phyloP scores from a whole-genome alignment of 1,284 basidiomycete genomes.

The Chondrostereum purpureum region DNA sequence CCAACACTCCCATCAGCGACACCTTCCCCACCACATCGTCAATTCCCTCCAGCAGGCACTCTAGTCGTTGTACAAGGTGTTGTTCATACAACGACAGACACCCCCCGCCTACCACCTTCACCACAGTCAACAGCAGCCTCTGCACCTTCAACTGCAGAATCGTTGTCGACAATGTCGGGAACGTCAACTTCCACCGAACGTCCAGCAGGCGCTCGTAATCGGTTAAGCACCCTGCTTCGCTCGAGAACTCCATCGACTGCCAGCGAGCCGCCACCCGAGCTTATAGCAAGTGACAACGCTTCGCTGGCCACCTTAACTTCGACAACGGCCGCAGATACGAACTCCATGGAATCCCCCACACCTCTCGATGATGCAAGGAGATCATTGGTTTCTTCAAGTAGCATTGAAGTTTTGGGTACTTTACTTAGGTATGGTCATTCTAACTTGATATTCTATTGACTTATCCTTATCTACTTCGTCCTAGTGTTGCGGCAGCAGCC shows the following conservation, averaged over 20 bases:
- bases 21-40: slow-evolving; percentile 22
- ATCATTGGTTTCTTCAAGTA: slow-evolving; percentile 50
- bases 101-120: slow-evolving; percentile 28
- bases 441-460: slow-evolving; percentile 1
- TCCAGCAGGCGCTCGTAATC: not conserved
- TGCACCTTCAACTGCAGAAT: not conserved
- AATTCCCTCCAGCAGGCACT: slow-evolving; percentile 67
- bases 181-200: slow-evolving; percentile 12
- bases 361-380: not conserved
- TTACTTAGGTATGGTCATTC: slow-evolving; percentile 50
- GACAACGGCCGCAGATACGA: slow-evolving; percentile 1
- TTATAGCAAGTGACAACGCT: not conserved
- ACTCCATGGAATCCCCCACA: slow-evolving; percentile 6
- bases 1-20: not conserved
- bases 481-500: slow-evolving; percentile 72
- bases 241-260: not conserved
- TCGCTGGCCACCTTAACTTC: slow-evolving; percentile 5
- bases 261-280: not conserved
- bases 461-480: slow-evolving; percentile 12
- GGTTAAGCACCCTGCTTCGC: not conserved
- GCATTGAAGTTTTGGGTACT: slow-evolving; percentile 75
- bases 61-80: slow-evolving; percentile 76
- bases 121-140: not conserved
- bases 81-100: slow-evolving; percentile 71
- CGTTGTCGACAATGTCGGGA: not conserved